Conservation (phyloP, 768 basidiomycete species). For the Dacryopinax primogenitus region DNA sequence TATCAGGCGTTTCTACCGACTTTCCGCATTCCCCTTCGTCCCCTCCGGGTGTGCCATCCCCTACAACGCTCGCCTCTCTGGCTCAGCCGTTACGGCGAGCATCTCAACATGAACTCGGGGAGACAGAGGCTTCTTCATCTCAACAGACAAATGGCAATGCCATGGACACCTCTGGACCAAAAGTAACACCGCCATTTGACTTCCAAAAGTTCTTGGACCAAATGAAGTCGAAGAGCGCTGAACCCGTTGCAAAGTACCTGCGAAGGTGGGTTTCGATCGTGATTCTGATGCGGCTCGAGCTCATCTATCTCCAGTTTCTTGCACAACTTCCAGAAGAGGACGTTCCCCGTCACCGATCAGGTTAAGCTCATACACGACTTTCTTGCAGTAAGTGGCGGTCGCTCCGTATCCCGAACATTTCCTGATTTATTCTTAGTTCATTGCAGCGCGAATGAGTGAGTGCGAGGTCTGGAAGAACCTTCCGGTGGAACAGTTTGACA, state of each 20-base stretch:
- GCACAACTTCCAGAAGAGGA: conserved; percentile 82
- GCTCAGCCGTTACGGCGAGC: background rate
- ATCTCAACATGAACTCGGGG: background rate
- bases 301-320: conserved; percentile 49
- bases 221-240: conserved; percentile 75
- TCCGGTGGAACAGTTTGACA: conserved; percentile 78
- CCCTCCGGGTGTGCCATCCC: background rate
- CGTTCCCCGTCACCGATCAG: conserved; percentile 85
- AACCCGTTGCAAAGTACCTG: conserved; percentile 88
- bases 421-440: conserved; percentile 50
- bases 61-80: background rate
- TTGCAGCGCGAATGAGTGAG: conserved; percentile 72
- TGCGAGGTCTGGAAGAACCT: conserved; percentile 71
- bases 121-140: background rate
- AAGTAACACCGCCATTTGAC: conserved; percentile 43
- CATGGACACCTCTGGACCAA: background rate
- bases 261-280: conserved; percentile 56
- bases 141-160: background rate
- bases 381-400: conserved; percentile 46
- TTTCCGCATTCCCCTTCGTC: background rate
- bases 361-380: conserved; percentile 94
- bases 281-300: background rate
- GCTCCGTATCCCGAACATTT: background rate
- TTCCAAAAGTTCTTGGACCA: conserved; percentile 93
- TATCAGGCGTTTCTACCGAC: background rate